Conservation (phyloP, 352 stramenopile genomes). For the Globisporangium orthogonon region DNA sequence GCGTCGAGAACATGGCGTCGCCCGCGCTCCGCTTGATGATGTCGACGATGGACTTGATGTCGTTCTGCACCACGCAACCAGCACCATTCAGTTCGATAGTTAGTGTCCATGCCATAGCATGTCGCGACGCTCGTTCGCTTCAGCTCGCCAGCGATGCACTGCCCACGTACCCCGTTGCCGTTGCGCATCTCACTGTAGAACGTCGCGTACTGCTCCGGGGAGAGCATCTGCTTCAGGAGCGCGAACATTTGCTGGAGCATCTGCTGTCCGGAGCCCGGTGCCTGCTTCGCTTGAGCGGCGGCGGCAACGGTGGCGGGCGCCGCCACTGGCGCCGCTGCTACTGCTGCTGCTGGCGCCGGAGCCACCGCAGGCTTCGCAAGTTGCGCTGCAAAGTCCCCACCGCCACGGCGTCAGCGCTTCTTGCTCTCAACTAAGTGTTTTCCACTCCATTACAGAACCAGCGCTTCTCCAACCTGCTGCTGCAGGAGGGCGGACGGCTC, state of each 20-base stretch:
- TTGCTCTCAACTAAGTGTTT: too few relatives aligned
- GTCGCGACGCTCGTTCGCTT: too few relatives aligned
- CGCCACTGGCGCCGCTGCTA: neutral
- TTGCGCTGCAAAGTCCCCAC: neutral
- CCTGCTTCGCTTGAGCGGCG: constrained; percentile 25
- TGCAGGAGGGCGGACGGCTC: neutral
- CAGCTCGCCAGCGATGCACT: neutral
- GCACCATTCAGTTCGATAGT: neutral
- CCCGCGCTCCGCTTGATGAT: constrained; percentile 84
- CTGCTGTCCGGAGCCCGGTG: constrained; percentile 61
- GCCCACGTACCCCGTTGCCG: constrained; percentile 50
- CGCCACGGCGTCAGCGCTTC: neutral
- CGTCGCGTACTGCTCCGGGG: constrained; percentile 72
- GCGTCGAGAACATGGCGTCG: constrained; percentile 69
- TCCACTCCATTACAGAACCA: neutral
- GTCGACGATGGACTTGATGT: constrained; percentile 85
- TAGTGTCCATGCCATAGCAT: too few relatives aligned
- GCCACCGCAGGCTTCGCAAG: neutral
- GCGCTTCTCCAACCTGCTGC: neutral
- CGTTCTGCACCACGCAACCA: constrained; percentile 32
- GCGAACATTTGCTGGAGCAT: constrained; percentile 88
- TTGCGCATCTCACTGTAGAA: constrained; percentile 82
- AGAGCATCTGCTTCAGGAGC: constrained; percentile 77
- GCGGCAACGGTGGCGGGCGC: neutral
- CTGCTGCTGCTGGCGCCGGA: neutral